phyloP scores from a whole-genome alignment of 139 green algal genomes.

The Chlamydomonas sp. region DNA sequence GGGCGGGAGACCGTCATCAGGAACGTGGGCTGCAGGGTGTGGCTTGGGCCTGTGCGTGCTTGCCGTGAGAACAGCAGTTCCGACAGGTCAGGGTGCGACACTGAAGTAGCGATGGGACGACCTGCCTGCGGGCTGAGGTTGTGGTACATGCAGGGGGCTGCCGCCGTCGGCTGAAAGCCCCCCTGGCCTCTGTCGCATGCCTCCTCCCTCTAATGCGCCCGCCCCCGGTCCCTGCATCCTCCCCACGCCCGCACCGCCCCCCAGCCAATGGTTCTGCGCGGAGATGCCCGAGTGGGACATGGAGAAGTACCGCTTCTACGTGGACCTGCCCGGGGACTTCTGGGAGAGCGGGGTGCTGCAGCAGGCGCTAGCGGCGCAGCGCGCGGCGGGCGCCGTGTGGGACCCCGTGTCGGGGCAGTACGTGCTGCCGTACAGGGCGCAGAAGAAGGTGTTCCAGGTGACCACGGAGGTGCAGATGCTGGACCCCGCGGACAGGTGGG shows the following conservation, averaged over 20 bases:
- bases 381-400: constrained; percentile 49
- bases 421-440: constrained; percentile 54
- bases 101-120: no score
- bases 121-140: no score
- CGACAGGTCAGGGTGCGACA: no score
- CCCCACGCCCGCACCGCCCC: neutral
- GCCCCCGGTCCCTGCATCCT: neutral
- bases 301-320: constrained; percentile 81
- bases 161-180: no score
- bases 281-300: constrained; percentile 78
- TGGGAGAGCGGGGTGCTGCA: constrained; percentile 65
- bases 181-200: no score
- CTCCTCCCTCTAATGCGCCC: neutral
- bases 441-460: constrained; percentile 69
- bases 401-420: constrained; percentile 56
- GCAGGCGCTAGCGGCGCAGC: constrained; percentile 49
- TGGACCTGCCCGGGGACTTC: constrained; percentile 75
- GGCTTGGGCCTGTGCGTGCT: no score
- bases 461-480: constrained; percentile 60
- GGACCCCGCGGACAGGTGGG: constrained; percentile 46
- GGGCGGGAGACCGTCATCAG: no score
- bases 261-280: constrained; percentile 63
- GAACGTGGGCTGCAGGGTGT: no score
- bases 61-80: no score
- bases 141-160: no score